phyloP scores from a whole-genome alignment of 805 yeast genomes.

The Candida chauliodis region DNA sequence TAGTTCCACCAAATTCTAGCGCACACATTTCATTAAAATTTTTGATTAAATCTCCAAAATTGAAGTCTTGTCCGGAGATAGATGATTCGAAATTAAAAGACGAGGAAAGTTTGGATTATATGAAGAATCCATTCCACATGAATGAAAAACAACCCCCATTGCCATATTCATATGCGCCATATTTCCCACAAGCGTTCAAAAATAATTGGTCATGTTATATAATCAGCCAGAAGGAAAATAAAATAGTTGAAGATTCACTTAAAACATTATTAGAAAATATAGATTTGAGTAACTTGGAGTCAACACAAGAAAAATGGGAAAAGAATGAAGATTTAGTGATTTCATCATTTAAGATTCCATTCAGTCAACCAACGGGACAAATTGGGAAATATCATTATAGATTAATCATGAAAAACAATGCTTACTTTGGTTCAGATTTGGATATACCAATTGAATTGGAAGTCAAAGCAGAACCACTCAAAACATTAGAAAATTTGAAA shows the following conservation, averaged over 20 bases:
- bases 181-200: constrained; percentile 58
- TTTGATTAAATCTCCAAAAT: constrained; percentile 68
- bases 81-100: constrained; percentile 45
- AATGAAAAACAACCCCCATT: constrained; percentile 67
- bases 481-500: constrained; percentile 5
- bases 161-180: constrained; percentile 68
- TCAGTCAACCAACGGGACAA: constrained; percentile 64
- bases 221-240: constrained; percentile 72
- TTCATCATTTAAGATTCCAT: constrained; percentile 72
- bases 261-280: constrained; percentile 52
- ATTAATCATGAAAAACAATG: constrained; percentile 64
- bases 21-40: constrained; percentile 76
- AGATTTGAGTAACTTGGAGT: constrained; percentile 52
- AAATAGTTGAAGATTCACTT: constrained; percentile 59
- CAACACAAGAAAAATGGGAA: constrained; percentile 53
- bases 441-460: constrained; percentile 67
- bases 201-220: constrained; percentile 67
- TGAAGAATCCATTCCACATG: constrained; percentile 67
- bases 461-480: constrained; percentile 53
- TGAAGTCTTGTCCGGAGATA: constrained; percentile 52
- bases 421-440: constrained; percentile 79
- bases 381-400: constrained; percentile 67
- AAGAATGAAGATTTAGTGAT: constrained; percentile 42
- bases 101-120: constrained; percentile 57
- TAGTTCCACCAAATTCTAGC: constrained; percentile 63